Evolutionary conservation across 2,329 filamentous ascomycete species (phyloP).

Genomic region (Scedosporium apiospermum): DNA sequence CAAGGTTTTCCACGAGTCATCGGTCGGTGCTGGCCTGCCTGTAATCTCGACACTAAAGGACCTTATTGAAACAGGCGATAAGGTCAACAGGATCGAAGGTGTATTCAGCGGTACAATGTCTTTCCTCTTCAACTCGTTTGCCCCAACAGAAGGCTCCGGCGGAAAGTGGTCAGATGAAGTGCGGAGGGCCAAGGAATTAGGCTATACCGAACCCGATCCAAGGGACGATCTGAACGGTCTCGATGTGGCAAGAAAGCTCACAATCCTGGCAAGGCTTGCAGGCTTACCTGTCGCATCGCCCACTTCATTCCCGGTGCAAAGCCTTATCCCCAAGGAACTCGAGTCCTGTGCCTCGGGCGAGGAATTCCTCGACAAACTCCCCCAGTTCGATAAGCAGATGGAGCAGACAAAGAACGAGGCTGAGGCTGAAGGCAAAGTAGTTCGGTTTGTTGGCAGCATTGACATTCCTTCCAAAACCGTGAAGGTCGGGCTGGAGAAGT

Average conservation of each 20-base stretch:
- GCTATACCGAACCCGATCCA: slow-evolving; percentile 85
- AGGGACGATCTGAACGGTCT: slow-evolving; percentile 80
- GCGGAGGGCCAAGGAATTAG: slow-evolving; percentile 80
- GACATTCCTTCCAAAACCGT: slow-evolving; percentile 73
- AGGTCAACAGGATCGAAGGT: slow-evolving; percentile 86
- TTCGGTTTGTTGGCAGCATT: slow-evolving; percentile 89
- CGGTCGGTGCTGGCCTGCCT: slow-evolving; percentile 85
- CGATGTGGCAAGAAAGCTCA: slow-evolving; percentile 91
- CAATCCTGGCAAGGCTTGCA: slow-evolving; percentile 79
- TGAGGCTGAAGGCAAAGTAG: slow-evolving; percentile 78
- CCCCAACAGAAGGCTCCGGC: slow-evolving; percentile 64
- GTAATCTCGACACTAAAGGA: slow-evolving; percentile 91
- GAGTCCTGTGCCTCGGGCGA: slow-evolving; percentile 68
- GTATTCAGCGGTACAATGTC: slow-evolving; percentile 98
- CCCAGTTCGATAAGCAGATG: slow-evolving; percentile 83
- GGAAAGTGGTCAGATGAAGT: slow-evolving; percentile 89
- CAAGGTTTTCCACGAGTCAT: slow-evolving; percentile 90
- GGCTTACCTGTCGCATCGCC: slow-evolving; percentile 76
- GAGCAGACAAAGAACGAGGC: slow-evolving; percentile 78
- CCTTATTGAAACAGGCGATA: slow-evolving; percentile 86
- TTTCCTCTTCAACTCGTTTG: slow-evolving; percentile 96
- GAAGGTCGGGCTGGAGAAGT: slow-evolving; percentile 87
- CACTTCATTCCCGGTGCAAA: slow-evolving; percentile 87
- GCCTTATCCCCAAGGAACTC: slow-evolving; percentile 79
- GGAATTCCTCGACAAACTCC: slow-evolving; percentile 75